Evolutionary conservation across 2,329 filamentous ascomycete genomes (phyloP).

Genomic region (Colletotrichum truncatum): DNA sequence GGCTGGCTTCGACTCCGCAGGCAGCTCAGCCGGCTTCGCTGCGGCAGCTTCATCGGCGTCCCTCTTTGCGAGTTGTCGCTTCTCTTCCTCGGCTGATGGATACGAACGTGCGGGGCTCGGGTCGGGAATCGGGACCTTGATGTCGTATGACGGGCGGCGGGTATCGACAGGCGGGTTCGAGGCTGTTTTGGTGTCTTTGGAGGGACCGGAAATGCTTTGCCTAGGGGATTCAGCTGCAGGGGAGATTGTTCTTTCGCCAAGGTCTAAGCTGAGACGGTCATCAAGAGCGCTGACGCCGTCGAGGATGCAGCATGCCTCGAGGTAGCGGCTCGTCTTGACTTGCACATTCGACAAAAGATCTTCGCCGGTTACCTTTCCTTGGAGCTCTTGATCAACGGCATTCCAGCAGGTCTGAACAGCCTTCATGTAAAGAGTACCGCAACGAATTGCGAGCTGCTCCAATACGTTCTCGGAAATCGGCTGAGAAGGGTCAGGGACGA

Average conservation of each 20-base stretch:
- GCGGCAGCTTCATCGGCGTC: background rate
- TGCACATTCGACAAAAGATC: constrained; percentile 63
- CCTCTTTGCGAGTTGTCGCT: constrained; percentile 17
- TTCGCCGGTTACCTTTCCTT: constrained; percentile 56
- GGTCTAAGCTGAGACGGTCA: constrained; percentile 59
- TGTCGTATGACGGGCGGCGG: constrained; percentile 41
- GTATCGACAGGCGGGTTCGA: constrained; percentile 46
- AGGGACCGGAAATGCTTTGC: constrained; percentile 17
- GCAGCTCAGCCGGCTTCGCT: constrained; percentile 4
- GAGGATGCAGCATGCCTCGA: constrained; percentile 70
- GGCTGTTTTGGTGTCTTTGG: constrained; percentile 8
- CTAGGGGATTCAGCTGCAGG: background rate
- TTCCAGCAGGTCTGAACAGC: constrained; percentile 77
- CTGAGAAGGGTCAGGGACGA: constrained; percentile 54
- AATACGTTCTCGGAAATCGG: constrained; percentile 69
- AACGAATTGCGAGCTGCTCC: constrained; percentile 71
- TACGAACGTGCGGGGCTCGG: constrained; percentile 14
- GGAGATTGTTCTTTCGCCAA: constrained; percentile 38
- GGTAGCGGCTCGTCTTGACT: constrained; percentile 62
- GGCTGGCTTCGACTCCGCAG: constrained; percentile 12
- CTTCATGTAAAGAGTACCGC: constrained; percentile 79
- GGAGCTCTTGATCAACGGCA: constrained; percentile 71
- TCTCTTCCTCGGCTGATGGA: constrained; percentile 24
- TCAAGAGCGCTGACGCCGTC: constrained; percentile 67
- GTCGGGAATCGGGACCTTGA: constrained; percentile 12